Evolutionary conservation across 208 protist genomes (phyloP), one percentile per base, ranked within the genome.

Genomic region (Porcisia deanei): DNA sequence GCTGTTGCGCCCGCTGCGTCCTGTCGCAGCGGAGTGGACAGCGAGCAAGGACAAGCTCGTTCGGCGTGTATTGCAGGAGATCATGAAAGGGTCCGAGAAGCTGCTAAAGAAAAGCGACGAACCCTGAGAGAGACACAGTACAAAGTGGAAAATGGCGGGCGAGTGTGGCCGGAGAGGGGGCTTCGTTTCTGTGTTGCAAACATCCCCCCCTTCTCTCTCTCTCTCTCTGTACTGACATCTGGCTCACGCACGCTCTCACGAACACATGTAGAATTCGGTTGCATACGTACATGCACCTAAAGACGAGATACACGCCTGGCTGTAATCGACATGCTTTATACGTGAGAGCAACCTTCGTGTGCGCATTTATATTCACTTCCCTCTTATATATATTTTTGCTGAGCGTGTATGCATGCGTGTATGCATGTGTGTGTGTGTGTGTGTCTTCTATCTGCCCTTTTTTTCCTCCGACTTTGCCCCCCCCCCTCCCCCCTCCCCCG

Each of bases 51-150:
- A 82, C 18, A 68, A 67, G 6, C 22, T 82, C 58, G 37, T 75
- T 73, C 78, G 73, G 6, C 78, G 78, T 47, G 78, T 82, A 12
- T 14, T 82, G 49, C 30, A 14, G 52, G 73, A 77, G 68, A 71
- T 82, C 10, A 71, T 82, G 73, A 64, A 25, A 39, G 68, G 66
- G 1, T 71, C 78, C 41, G 61, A 77, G 49, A 3, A 45, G 25
- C 34, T 78, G 58, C 66, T 82, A 52, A 60, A 60, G 1, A 10
- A 53, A 37, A 55, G n/a, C 47, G 73, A 82, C 39, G 57, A 67
- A 8, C 67, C 66, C 59, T 60, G 68, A 72, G 53, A 9, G 68
- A 72, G 53, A 9, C 16, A 8, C 16, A 25, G 10, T 52, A 12
- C 8, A 52, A 12, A 5, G 47, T 52, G 5, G 47, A 52, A 49